Evolutionary conservation across 352 stramenopile genomes (phyloP).

Genomic region (Globisporangium spinosum): DNA sequence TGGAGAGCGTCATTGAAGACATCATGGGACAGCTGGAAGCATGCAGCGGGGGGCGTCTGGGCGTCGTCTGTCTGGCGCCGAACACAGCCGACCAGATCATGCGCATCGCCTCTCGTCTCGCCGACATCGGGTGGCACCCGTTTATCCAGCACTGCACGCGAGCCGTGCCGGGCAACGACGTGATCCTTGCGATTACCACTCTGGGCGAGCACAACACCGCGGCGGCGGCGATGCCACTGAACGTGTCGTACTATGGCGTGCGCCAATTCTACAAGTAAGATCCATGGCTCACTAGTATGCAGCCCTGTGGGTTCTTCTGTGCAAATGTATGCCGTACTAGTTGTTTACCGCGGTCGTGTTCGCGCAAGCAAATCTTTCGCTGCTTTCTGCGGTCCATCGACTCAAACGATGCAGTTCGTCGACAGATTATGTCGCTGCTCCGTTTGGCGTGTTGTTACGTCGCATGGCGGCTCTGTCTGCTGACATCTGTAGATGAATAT

Average conservation of each 20-base stretch:
- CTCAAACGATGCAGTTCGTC: slow-evolving; percentile 1
- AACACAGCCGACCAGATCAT: neutral
- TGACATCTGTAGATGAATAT: neutral
- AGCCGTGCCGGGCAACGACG: neutral
- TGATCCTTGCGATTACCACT: neutral
- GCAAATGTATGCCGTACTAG: neutral
- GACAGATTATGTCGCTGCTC: neutral
- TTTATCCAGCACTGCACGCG: neutral
- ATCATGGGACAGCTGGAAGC: slow-evolving; percentile 1
- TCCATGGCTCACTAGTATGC: neutral
- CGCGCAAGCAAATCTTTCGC: slow-evolving; percentile 3
- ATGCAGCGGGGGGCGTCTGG: neutral
- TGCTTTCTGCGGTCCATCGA: neutral
- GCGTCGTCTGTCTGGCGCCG: neutral
- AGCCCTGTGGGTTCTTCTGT: neutral
- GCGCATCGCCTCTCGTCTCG: neutral
- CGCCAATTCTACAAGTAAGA: slow-evolving; percentile 6
- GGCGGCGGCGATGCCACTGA: neutral
- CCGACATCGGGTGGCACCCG: neutral
- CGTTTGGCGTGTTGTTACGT: slow-evolving; percentile 6
- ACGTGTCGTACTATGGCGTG: slow-evolving; percentile 2
- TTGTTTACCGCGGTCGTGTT: neutral
- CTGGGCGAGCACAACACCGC: neutral
- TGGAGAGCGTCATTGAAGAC: slow-evolving; percentile 1
- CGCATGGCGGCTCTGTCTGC: neutral